Percentiles rank a stretch among this genome's conserved stretches.
Evolutionary conservation across 495 filamentous ascomycete species (phyloP).

Genomic region (Hyaloscypha finlandica): DNA sequence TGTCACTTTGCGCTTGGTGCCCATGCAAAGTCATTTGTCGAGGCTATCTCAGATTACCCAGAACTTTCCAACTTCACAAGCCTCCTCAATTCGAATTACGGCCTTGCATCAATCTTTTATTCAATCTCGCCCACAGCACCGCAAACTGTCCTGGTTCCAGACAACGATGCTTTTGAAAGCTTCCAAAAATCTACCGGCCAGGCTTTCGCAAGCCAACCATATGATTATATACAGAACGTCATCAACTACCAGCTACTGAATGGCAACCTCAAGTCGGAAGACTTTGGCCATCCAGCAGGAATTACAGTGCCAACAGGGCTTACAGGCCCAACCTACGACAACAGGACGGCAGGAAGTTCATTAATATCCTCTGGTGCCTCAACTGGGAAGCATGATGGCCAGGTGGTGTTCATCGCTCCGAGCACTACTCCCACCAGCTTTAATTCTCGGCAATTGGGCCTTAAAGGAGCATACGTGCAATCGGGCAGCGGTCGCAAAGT

Average conservation of each 20-base stretch:
- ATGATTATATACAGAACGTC: background rate
- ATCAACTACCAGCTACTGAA: constrained; percentile 10
- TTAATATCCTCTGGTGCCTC: background rate
- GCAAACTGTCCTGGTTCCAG: constrained; percentile 12
- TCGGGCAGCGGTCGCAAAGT: background rate
- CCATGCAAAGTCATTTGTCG: constrained; percentile 6
- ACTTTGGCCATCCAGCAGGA: constrained; percentile 23
- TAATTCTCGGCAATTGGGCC: background rate
- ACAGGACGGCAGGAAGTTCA: constrained; percentile 20
- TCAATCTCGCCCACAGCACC: background rate
- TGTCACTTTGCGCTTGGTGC: background rate
- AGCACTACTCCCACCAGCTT: background rate
- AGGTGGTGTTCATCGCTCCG: constrained; percentile 11
- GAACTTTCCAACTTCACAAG: constrained; percentile 14
- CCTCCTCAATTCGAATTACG: background rate
- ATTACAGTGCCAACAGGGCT: constrained; percentile 27
- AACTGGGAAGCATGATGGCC: background rate
- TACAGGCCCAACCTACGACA: constrained; percentile 28
- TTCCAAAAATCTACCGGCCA: background rate
- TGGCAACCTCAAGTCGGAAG: background rate
- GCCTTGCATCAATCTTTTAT: background rate
- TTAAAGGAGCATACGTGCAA: background rate
- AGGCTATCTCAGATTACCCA: constrained; percentile 8
- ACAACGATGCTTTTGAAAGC: constrained; percentile 10
- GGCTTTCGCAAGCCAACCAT: background rate